phyloP scores from a whole-genome alignment of 1,284 basidiomycete species.

The Schizophyllum amplum region DNA sequence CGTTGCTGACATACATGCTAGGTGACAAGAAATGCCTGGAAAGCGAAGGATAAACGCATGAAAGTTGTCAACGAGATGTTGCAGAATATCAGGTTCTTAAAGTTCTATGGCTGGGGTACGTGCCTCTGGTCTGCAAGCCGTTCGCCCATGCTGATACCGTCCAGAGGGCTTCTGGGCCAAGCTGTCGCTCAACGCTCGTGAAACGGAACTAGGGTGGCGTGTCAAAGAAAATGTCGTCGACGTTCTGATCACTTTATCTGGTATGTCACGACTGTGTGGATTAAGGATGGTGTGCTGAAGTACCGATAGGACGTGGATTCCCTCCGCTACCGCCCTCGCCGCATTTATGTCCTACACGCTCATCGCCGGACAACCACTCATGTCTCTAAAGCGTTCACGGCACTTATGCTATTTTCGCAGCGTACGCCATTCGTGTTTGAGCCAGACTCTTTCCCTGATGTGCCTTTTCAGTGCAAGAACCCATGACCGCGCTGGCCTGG shows the following conservation, averaged over 20 bases:
- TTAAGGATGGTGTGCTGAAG: slow-evolving; percentile 1
- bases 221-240: slow-evolving; percentile 55
- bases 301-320: slow-evolving; percentile 54
- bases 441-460: background rate
- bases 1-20: slow-evolving; percentile 15
- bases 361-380: slow-evolving; percentile 46
- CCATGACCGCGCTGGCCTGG: slow-evolving; percentile 56
- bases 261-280: slow-evolving; percentile 21
- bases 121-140: background rate
- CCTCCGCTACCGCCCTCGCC: slow-evolving; percentile 55
- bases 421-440: background rate
- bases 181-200: slow-evolving; percentile 41
- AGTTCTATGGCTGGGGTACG: slow-evolving; percentile 67
- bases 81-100: slow-evolving; percentile 63
- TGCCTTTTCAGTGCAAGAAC: slow-evolving; percentile 42
- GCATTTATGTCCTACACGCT: slow-evolving; percentile 61
- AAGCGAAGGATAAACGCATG: slow-evolving; percentile 69
- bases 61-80: slow-evolving; percentile 75
- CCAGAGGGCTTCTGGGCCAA: slow-evolving; percentile 47
- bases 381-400: slow-evolving; percentile 63
- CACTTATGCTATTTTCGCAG: slow-evolving; percentile 56
- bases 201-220: slow-evolving; percentile 53
- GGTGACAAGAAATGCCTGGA: slow-evolving; percentile 59
- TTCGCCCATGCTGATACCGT: background rate
- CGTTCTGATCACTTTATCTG: slow-evolving; percentile 55